These are phyloP conservation scores for Rubia yunnanensis DNA, from an alignment of 257 asterid species.

Conservation along the genomic window DNA sequence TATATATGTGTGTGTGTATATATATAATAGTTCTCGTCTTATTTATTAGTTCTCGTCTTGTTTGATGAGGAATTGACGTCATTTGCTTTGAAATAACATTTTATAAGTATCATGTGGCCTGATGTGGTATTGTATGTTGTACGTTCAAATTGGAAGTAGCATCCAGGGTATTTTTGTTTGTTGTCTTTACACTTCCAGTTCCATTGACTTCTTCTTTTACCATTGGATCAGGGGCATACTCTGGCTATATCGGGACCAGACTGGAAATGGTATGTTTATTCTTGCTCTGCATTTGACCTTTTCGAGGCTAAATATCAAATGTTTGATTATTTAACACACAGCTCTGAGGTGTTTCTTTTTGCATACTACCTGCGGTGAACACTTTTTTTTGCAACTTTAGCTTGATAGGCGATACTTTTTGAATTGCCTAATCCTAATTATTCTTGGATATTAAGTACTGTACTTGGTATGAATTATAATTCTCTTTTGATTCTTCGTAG, in stretches of 20 bases:
- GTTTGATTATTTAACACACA: neutral
- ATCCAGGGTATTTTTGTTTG: neutral
- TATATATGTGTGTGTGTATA: too few species aligned
- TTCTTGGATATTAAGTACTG: neutral
- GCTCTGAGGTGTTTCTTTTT: neutral
- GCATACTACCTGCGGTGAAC: neutral
- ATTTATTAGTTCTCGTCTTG: neutral
- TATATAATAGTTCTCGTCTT: too few species aligned
- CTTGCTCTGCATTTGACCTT: constrained; percentile 1
- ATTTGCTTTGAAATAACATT: neutral
- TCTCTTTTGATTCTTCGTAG: neutral
- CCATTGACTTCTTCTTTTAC: constrained; percentile 17
- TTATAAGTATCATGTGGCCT: neutral
- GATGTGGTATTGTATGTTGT: neutral
- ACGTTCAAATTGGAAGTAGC: neutral
- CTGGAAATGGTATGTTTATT: constrained; percentile 63
- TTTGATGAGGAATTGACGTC: neutral
- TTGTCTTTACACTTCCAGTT: neutral
- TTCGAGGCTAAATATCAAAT: neutral
- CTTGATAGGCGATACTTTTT: neutral
- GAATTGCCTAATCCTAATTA: neutral
- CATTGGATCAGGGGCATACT: constrained; percentile 64
- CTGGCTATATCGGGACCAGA: constrained; percentile 55
- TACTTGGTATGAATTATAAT: neutral
- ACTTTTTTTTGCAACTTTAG: constrained; percentile 1